These are phyloP conservation scores for Begonia masoniana DNA, from an alignment of 306 rosid species.

Conservation along the genomic window DNA sequence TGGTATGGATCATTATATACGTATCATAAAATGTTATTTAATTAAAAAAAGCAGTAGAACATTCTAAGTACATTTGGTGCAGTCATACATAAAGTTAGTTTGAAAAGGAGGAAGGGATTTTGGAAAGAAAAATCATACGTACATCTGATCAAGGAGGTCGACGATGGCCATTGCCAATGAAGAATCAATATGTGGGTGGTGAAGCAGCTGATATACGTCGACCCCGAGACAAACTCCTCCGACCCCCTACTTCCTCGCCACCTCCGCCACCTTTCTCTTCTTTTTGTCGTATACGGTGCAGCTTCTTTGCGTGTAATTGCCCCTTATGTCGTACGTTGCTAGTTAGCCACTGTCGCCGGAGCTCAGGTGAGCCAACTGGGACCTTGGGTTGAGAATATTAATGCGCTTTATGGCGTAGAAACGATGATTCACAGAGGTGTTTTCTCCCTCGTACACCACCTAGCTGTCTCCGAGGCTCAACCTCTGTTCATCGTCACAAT, in stretches of 20 bases:
- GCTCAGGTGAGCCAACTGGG: slow-evolving; percentile 30
- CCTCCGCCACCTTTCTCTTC: slow-evolving; percentile 23
- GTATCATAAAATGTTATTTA: too few relatives aligned
- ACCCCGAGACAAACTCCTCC: neutral
- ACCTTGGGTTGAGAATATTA: slow-evolving; percentile 29
- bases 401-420: slow-evolving; percentile 32
- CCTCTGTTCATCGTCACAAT: slow-evolving; percentile 21
- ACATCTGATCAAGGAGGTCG: neutral
- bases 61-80: too few relatives aligned
- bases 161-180: neutral
- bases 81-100: too few relatives aligned
- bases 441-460: slow-evolving; percentile 56
- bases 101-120: too few relatives aligned
- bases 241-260: neutral
- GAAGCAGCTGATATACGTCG: neutral
- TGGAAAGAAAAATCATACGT: too few relatives aligned
- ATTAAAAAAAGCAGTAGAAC: too few relatives aligned
- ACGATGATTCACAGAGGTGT: slow-evolving; percentile 14
- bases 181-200: neutral
- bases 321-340: slow-evolving; percentile 38
- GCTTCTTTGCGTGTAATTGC: slow-evolving; percentile 46
- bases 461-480: slow-evolving; percentile 49
- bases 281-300: slow-evolving; percentile 37
- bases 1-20: too few relatives aligned
- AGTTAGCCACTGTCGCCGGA: slow-evolving; percentile 3